Conservation (phyloP, 129 eudicot species). For the Centella asiatica region DNA sequence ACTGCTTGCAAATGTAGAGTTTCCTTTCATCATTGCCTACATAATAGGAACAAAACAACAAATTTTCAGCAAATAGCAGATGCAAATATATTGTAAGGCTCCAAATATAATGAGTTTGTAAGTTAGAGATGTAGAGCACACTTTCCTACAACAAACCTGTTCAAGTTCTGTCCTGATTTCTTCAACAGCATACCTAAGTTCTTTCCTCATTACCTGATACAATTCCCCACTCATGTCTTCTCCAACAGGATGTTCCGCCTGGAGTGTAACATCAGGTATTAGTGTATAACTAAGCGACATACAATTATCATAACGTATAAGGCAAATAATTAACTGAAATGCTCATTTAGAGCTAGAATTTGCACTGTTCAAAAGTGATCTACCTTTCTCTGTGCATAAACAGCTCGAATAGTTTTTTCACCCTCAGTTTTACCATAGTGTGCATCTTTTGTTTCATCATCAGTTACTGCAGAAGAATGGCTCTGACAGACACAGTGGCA, state of each 20-base stretch:
- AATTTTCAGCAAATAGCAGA: not conserved
- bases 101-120: conserved; percentile 1
- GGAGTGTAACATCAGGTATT: conserved; percentile 17
- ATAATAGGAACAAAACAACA: conserved; percentile 11
- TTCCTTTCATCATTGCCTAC: conserved; percentile 49
- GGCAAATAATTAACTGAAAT: not conserved
- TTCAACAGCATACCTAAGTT: conserved; percentile 66
- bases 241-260: conserved; percentile 52
- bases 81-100: not conserved
- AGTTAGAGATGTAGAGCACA: not conserved
- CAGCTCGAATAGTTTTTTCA: conserved; percentile 68
- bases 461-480: conserved; percentile 77
- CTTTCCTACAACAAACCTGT: conserved; percentile 32
- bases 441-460: conserved; percentile 63
- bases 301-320: too few relatives aligned
- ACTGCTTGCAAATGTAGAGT: conserved; percentile 24
- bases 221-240: conserved; percentile 37
- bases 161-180: conserved; percentile 72
- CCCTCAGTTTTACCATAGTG: conserved; percentile 35
- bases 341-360: not conserved
- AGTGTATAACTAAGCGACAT: conserved; percentile 1
- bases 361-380: not conserved
- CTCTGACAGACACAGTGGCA: conserved; percentile 44
- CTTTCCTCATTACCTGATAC: conserved; percentile 62
- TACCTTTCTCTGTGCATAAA: conserved; percentile 66